Base-by-base conservation (phyloP, 2,329 filamentous ascomycete genomes). In the Albifimbria verrucaria region DNA sequence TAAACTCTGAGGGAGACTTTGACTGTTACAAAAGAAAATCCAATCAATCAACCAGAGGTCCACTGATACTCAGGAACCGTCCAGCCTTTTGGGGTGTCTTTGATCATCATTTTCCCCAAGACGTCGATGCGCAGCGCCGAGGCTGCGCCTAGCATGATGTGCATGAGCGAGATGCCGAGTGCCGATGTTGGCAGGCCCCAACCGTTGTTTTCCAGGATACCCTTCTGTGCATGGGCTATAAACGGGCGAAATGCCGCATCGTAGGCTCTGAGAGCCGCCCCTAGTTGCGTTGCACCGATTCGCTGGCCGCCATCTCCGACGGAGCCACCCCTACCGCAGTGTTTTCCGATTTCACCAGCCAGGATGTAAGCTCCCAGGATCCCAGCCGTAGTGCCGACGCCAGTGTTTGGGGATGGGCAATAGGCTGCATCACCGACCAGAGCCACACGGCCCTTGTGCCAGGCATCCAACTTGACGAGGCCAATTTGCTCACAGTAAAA, bases 311-410 rank as follows among this genome's bases (percentile, higher is more conserved):
- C 1, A 32, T 7, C 15, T 15, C 7, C 7, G 9, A 17, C 20
- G 47, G 21, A 4, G 49, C 23, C 9, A 44, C 52, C 41, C 39
- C 25, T 22, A 52, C 24, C 3, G 15, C 26, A 32, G 15, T 55
- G 50, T 52, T 50, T 59, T 45, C 55, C 55, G 26, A 78, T 68
- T 57, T 78, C 78, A 7, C 79, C 78, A 0, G 78, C 77, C 2
- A 83, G 68, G 3, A 81, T 62, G 59, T 82, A 81, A 1, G 76
- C 77, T 1, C 74, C 72, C n/a, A 77, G 60, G 2, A 81, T 59
- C 1, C 71, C 72, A 11, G 65, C 55, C 3, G 71, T 70, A 1
- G 74, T 77, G 3, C 77, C 77, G 68, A 75, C 73, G 1, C 78
- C 78, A 1, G 71, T 75, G 3, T 74, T 60, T 1, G 74, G 70